Percentiles rank a stretch among this genome's conserved stretches.
Conservation (phyloP, 2,329 filamentous ascomycete species). For the Colletotrichum higginsianum region DNA sequence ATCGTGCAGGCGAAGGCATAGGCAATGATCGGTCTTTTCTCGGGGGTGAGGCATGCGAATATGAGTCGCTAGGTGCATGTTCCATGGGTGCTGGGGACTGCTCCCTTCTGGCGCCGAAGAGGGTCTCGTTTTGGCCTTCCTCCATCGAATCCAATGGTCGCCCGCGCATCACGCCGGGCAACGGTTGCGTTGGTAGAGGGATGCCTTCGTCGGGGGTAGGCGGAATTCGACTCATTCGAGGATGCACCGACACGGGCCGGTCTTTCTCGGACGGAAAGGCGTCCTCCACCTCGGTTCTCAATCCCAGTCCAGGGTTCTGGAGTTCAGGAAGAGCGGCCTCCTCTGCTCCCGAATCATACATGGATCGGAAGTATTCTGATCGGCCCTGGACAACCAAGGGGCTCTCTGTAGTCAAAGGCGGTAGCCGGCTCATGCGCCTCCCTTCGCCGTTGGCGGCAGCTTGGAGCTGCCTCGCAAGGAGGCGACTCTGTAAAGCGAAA, state of each 20-base stretch:
- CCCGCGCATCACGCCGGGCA: constrained; percentile 58
- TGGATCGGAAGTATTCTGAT: constrained; percentile 85
- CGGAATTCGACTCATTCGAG: constrained; percentile 77
- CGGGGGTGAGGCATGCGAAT: constrained; percentile 41
- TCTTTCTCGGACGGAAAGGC: constrained; percentile 58
- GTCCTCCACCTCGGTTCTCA: constrained; percentile 72
- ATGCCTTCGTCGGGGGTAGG: constrained; percentile 64
- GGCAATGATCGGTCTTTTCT: constrained; percentile 54
- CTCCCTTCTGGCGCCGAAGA: constrained; percentile 70
- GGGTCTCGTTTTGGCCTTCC: constrained; percentile 54
- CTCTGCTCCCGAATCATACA: constrained; percentile 74
- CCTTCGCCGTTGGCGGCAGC: constrained; percentile 80
- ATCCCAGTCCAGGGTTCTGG: constrained; percentile 58
- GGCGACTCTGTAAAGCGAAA: constrained; percentile 90
- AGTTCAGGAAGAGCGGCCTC: constrained; percentile 47
- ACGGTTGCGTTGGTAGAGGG: constrained; percentile 61
- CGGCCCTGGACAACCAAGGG: constrained; percentile 82
- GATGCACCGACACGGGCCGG: constrained; percentile 82
- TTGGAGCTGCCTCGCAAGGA: constrained; percentile 89
- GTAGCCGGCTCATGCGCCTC: constrained; percentile 86
- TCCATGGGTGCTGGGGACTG: constrained; percentile 71
- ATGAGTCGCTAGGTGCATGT: constrained; percentile 48
- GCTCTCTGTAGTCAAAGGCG: constrained; percentile 85
- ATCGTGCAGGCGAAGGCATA: constrained; percentile 53
- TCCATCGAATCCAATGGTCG: constrained; percentile 49